Evolutionary conservation across 768 basidiomycete genomes (phyloP).

Genomic region (Russula olivacea): DNA sequence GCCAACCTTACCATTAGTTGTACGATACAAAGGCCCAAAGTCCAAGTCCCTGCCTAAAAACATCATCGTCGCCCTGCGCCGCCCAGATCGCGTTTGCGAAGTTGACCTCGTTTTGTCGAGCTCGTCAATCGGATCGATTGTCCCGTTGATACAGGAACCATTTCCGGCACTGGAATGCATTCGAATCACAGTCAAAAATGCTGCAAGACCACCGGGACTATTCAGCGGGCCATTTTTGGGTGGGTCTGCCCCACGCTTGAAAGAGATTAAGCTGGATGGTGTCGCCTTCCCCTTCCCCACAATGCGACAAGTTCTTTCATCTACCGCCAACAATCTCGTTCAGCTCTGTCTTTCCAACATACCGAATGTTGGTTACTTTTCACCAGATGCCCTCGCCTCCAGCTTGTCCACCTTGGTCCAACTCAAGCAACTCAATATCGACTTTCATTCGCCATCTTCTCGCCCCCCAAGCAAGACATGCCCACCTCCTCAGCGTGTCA

Average conservation of each 20-base stretch:
- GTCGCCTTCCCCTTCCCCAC: neutral
- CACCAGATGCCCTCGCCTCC: neutral
- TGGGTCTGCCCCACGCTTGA: slow-evolving; percentile 3
- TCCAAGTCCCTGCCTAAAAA: neutral
- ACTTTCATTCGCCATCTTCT: neutral
- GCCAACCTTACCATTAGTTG: neutral
- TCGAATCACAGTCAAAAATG: slow-evolving; percentile 29
- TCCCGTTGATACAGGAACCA: slow-evolving; percentile 30
- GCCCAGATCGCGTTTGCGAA: neutral
- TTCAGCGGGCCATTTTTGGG: neutral
- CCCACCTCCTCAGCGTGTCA: neutral
- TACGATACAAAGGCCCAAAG: neutral
- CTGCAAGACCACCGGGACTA: slow-evolving; percentile 32
- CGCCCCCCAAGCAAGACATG: neutral
- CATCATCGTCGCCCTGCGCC: neutral
- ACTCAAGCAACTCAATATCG: neutral
- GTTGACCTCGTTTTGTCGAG: neutral
- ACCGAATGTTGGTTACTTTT: neutral
- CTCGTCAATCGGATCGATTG: slow-evolving; percentile 14
- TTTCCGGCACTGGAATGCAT: slow-evolving; percentile 12
- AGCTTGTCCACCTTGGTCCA: neutral
- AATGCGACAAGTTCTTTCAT: slow-evolving; percentile 8
- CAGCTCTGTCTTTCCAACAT: neutral
- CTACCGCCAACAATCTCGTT: neutral
- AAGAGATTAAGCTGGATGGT: neutral